These are phyloP conservation scores for Pleurozium schreberi DNA, from an alignment of 225 moss, liverwort and hornwort species.

Conservation along the genomic window DNA sequence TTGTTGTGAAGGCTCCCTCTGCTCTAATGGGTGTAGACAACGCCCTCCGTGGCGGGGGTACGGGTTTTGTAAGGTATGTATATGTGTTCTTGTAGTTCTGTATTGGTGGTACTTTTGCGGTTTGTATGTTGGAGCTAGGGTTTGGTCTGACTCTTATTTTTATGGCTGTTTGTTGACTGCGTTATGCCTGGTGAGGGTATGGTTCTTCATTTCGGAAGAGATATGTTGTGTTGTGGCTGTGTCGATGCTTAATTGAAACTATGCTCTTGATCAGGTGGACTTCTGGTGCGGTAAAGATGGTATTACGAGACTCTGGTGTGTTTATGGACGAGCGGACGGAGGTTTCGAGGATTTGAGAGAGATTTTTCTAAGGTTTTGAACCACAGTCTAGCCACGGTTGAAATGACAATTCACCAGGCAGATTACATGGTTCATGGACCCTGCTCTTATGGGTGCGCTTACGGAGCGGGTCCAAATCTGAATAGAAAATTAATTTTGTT, in stretches of 20 bases:
- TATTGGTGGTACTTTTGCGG: too few species aligned
- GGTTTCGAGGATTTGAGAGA: not conserved
- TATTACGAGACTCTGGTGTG: not conserved
- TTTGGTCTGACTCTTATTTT: not conserved
- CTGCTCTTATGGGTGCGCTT: slow-evolving; percentile 48
- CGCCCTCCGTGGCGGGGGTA: not conserved
- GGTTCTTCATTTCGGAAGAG: too few species aligned
- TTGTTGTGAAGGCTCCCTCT: not conserved
- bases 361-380: not conserved
- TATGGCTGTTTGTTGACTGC: not conserved
- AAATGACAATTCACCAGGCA: not conserved
- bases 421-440: slow-evolving; percentile 17
- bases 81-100: too few species aligned
- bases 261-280: not conserved
- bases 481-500: slow-evolving; percentile 10
- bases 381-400: slow-evolving; percentile 9
- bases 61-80: not conserved
- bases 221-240: not conserved
- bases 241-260: not conserved
- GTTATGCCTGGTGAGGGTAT: too few species aligned
- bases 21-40: not conserved
- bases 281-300: not conserved
- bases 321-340: not conserved
- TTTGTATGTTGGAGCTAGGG: not conserved
- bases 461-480: slow-evolving; percentile 30